Base-by-base conservation (phyloP, 208 protist species). In the Trypanosomatidae sp. region DNA sequence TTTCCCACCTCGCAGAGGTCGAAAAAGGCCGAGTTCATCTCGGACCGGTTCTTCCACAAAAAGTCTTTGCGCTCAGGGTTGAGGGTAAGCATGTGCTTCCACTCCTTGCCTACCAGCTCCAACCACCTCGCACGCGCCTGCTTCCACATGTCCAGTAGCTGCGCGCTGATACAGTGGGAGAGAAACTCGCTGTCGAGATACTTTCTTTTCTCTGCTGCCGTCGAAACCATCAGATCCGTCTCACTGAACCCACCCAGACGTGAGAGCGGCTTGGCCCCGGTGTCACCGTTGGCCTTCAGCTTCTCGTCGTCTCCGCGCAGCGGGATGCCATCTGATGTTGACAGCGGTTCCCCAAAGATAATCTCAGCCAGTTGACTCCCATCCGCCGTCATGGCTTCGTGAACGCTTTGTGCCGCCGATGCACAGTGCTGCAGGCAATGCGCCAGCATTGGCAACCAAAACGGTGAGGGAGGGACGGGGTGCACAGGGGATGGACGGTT, bases 1-100 rank as follows among this genome's bases (percentile, higher is more conserved):
- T 88, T 94, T 13, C 74, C 91, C 8, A 96, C 90, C 17, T 98
- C 94, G 74, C 94, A 98, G 9, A 97, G 74, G 47, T 95, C 89
- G 66, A 92, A 95, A 75, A 98, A 98, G 41, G 91, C 90, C 8
- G 76, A 47, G 73, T 94, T 95, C 90, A 98, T 93, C 15, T 80
- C 79, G 4, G 89, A 93, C 1, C 47, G 76, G 70, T 96, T 98
- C 65, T 94, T 95, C 92, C 94, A 98, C 41, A 43, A 71, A 56
- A 97, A 94, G 60, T 84, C 69, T 7, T 58, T 84, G 49, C 92
- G 92, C 28, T 79, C 53, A 5, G 90, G 79, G 25, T 84, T 85
- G 25, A 81, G 81, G 25, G 49, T 30, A 5, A 74, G n/a, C 74
- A 90, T 33, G 22, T 69, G 69, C 30, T 77, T 47, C 90, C 92